These are phyloP conservation scores for Aureobasidium sp. DNA, from an alignment of 2,329 filamentous ascomycete species.

Conservation along the genomic window DNA sequence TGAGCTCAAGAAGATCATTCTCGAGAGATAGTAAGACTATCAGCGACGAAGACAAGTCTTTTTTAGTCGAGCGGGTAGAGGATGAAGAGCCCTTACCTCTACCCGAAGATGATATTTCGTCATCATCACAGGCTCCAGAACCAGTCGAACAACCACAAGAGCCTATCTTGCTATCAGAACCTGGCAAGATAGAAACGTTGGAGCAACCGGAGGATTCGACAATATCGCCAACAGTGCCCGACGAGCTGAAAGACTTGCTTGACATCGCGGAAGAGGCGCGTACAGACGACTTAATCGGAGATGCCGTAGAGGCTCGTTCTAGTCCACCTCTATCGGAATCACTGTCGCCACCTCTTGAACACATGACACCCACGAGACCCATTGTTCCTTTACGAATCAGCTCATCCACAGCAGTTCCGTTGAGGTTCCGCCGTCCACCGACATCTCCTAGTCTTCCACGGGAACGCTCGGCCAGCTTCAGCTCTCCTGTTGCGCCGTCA, in stretches of 20 bases:
- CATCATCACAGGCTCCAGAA: constrained; percentile 20
- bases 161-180: not conserved
- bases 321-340: not conserved
- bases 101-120: constrained; percentile 28
- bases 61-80: constrained; percentile 60
- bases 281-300: not conserved
- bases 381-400: constrained; percentile 19
- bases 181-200: not conserved
- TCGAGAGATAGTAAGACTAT: not conserved
- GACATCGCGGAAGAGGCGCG: not conserved
- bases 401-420: constrained; percentile 30
- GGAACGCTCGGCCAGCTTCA: constrained; percentile 28
- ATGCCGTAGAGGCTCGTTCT: not conserved
- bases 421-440: constrained; percentile 29
- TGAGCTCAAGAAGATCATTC: not conserved
- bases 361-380: constrained; percentile 18
- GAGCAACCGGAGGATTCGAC: not conserved
- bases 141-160: not conserved
- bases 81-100: constrained; percentile 45
- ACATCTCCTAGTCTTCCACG: constrained; percentile 22
- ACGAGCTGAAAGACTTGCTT: not conserved
- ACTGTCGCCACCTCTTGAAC: not conserved
- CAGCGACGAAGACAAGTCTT: constrained; percentile 42
- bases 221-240: not conserved
- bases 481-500: constrained; percentile 20